phyloP scores from a whole-genome alignment of 2,329 filamentous ascomycete species.

The Diaporthe vexans region DNA sequence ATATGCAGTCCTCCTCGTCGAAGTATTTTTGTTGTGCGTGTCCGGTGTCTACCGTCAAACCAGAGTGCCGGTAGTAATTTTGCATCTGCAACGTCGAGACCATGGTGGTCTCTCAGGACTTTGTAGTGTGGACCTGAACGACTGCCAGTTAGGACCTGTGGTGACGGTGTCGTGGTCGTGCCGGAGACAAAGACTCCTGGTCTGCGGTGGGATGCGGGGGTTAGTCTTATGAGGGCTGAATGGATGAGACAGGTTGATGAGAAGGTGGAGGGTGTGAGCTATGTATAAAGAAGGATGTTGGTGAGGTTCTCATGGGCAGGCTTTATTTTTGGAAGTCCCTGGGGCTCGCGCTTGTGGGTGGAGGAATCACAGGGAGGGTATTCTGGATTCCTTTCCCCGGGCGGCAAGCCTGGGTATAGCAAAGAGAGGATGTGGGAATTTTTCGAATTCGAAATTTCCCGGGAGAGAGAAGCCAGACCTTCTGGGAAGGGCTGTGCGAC shows the following conservation, averaged over 20 bases:
- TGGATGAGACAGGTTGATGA: conserved; percentile 42
- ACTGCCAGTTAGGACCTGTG: conserved; percentile 29
- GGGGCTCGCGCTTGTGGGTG: conserved; percentile 16
- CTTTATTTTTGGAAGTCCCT: conserved; percentile 42
- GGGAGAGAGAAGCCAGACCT: conserved; percentile 8
- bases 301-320: conserved; percentile 19
- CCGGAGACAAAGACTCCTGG: conserved; percentile 18
- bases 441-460: conserved; percentile 30
- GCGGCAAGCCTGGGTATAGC: neutral
- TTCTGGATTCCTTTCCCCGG: conserved; percentile 8
- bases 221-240: conserved; percentile 34
- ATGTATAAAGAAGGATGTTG: conserved; percentile 28
- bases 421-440: conserved; percentile 21
- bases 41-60: conserved; percentile 67
- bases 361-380: conserved; percentile 20
- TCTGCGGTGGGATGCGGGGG: conserved; percentile 30
- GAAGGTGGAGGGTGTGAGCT: neutral
- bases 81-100: conserved; percentile 67
- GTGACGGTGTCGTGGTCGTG: conserved; percentile 23
- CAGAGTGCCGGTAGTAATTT: conserved; percentile 64
- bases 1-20: conserved; percentile 71
- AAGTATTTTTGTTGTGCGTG: conserved; percentile 68
- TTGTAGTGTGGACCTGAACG: neutral
- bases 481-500: conserved; percentile 22
- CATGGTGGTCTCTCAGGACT: conserved; percentile 55